Evolutionary conservation across 2,329 filamentous ascomycete species (phyloP), one percentile per base, ranked within the genome.

Genomic region (Nemania bipapillata): DNA sequence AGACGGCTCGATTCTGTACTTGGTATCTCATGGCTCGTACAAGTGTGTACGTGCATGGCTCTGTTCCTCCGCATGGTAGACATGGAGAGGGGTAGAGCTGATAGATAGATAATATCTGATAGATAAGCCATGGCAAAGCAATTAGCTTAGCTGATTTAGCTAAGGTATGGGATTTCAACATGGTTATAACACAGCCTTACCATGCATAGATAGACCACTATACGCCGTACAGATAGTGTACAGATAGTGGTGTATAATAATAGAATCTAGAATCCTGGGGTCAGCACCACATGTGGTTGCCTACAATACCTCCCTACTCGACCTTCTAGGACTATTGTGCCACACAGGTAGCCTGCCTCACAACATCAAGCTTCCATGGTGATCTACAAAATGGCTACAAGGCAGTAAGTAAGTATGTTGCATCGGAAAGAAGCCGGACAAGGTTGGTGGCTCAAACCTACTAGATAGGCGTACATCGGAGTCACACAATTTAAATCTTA

Each of bases 101-200:
- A 47, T n/a, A 22, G 42, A 37, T 20, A 4, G 6, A 22, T 8
- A 32, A n/a, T n/a, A n/a, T n/a, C n/a, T 12, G 20, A n/a, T 35
- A 45, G 50, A 42, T 28, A 45, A 11, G 54, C 17, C 11, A 20
- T n/a, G n/a, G 26, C 17, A 45, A 42, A 42, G 11, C 15, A 2
- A 17, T 42, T n/a, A n/a, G n/a, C n/a, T n/a, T n/a, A n/a, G n/a
- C n/a, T n/a, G n/a, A n/a, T n/a, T n/a, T n/a, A n/a, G n/a, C n/a
- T n/a, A n/a, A 40, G 20, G 20, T 22, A 60, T 59, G 12, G 30
- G 55, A 28, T 49, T 61, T 7, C n/a, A 24, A 40, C 12, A 17
- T 45, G 17, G 40, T 59, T 24, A 30, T 28, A 30, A 68, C 42
- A 65, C 61, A 68, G 66, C 66, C 66, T 68, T 68, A 68, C 54